Evolutionary conservation across 441 rosid species (phyloP), one percentile per base, ranked within the genome.

Genomic region (Croton laevigatus): DNA sequence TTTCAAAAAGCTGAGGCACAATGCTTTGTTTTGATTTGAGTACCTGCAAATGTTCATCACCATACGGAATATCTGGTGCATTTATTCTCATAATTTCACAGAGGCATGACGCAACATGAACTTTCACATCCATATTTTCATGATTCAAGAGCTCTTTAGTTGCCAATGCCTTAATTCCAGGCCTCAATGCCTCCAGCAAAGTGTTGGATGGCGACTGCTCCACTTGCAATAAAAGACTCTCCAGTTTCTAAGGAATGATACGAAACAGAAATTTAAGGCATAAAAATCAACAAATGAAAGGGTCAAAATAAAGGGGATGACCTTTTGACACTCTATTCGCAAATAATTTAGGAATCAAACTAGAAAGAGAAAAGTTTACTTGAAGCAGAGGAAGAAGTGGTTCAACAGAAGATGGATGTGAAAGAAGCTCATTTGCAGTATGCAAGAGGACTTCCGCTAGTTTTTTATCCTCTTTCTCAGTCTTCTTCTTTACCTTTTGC

Each of bases 41-140:
- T 79, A 93, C 98, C 91, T 81, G 85, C 91, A 93, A 84, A 62
- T 71, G 76, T 0, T 86, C 89, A 81, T 91, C 97, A n/a, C 79
- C 87, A 75, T 83, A 91, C 13, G 97, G 94, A 73, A 91, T 86
- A 32, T 86, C 90, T 0, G 97, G 98, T 57, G 97, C 97, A 62
- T 94, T 89, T 55, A 91, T 89, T 87, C 96, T 85, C 20, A 90
- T 81, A 75, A 88, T 85, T 86, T 91, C 96, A 66, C 89, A 84
- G 71, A 91, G 81, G 78, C 96, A 93, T 46, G 88, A 80, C 49
- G 94, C 94, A 61, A 89, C 93, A 48, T 85, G 81, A 78, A 89
- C 91, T 78, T 81, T 86, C 23, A 93, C 93, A 71, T 91, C 89
- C 44, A 17, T 75, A 68, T 88, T 80, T 6, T 77, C 61, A 79